Evolutionary conservation across 139 green algal species (phyloP).

Genomic region (Penium margaritaceum): DNA sequence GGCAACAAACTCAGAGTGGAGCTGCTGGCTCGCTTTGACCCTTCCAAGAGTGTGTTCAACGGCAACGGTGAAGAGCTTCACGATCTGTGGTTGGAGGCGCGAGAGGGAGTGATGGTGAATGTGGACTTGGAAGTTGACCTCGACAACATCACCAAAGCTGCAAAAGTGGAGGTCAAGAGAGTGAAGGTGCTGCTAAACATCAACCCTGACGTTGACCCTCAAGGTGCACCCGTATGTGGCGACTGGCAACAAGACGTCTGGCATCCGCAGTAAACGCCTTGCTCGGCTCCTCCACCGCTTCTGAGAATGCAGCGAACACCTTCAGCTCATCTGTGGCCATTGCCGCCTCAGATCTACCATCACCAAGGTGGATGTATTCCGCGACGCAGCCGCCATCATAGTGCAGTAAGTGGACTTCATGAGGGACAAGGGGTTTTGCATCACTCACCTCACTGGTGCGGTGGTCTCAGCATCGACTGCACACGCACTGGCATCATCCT

Average conservation of each 20-base stretch:
- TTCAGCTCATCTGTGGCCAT: constrained; percentile 83
- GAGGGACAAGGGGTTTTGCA: constrained; percentile 76
- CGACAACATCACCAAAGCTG: no score
- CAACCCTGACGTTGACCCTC: no score
- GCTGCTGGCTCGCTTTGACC: no score
- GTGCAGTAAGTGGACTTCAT: constrained; percentile 83
- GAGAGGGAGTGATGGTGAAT: no score
- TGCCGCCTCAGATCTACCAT: constrained; percentile 91
- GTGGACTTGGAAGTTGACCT: no score
- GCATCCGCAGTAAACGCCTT: constrained; percentile 89
- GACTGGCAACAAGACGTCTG: constrained; percentile 84
- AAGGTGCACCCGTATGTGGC: constrained; percentile 91
- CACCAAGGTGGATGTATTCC: constrained; percentile 88
- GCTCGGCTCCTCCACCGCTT: constrained; percentile 81
- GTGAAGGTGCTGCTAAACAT: no score
- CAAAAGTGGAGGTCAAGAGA: no score
- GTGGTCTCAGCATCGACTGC: constrained; percentile 92
- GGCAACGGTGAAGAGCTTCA: no score
- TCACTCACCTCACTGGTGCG: constrained; percentile 93
- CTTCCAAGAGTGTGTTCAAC: no score
- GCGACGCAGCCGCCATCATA: constrained; percentile 86
- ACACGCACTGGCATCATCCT: constrained; percentile 65
- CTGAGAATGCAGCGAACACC: constrained; percentile 62
- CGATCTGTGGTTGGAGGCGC: no score
- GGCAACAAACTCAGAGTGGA: no score